Conservation (phyloP, 108 stramenopile species). For the Pelagomonas calceolata region DNA sequence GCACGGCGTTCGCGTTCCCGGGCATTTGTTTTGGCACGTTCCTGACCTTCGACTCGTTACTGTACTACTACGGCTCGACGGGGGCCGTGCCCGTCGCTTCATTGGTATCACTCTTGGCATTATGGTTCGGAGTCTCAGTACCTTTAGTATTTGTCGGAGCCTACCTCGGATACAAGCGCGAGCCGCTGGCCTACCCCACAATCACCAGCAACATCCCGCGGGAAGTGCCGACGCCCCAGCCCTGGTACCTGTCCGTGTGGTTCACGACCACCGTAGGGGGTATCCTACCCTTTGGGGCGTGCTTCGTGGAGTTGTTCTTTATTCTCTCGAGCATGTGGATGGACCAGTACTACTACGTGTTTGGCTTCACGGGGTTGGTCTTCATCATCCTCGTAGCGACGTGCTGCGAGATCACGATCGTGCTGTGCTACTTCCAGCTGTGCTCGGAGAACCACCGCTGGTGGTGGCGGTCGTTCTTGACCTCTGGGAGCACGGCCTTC, state of each 20-base stretch:
- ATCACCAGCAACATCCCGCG: conserved; percentile 79
- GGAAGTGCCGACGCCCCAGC: conserved; percentile 66
- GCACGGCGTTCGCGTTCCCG: conserved; percentile 77
- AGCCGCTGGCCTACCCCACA: conserved; percentile 63
- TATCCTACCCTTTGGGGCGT: conserved; percentile 89
- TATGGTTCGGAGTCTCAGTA: conserved; percentile 94
- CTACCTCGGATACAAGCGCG: conserved; percentile 95
- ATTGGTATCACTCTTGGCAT: conserved; percentile 79
- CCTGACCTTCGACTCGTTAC: conserved; percentile 76
- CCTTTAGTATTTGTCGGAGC: conserved; percentile 96
- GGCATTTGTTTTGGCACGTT: conserved; percentile 66
- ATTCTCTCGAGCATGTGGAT: conserved; percentile 87
- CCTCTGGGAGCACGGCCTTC: conserved; percentile 76
- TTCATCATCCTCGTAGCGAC: conserved; percentile 87
- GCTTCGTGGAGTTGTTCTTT: conserved; percentile 95
- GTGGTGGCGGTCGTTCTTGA: conserved; percentile 97
- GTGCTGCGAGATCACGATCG: conserved; percentile 89
- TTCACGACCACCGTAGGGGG: conserved; percentile 84
- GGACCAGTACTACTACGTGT: conserved; percentile 96
- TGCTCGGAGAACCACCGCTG: conserved; percentile 97
- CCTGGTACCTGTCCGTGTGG: conserved; percentile 76
- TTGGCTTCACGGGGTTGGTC: conserved; percentile 89
- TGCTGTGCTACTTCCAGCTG: conserved; percentile 97
- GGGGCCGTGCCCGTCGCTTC: conserved; percentile 83
- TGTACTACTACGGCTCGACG: conserved; percentile 73